These are phyloP conservation scores for Tremella fuciformis DNA, from an alignment of 768 basidiomycete species.

Conservation along the genomic window DNA sequence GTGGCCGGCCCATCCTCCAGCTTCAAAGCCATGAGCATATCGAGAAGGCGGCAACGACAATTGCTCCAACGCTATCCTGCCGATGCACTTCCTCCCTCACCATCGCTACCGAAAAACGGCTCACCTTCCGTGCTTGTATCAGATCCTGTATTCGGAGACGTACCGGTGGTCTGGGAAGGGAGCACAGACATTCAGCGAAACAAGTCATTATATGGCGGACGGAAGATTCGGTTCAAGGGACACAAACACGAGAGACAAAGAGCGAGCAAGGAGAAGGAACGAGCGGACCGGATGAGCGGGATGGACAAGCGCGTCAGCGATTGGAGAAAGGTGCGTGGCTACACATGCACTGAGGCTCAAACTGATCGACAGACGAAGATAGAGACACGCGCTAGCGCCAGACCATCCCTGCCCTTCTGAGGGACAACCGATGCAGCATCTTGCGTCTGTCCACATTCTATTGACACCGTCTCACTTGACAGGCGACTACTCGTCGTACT, in stretches of 20 bases:
- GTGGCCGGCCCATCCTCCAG: too few species aligned
- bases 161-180: slow-evolving; percentile 28
- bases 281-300: slow-evolving; percentile 35
- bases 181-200: slow-evolving; percentile 12
- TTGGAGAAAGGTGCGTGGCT: slow-evolving; percentile 44
- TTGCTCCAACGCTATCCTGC: slow-evolving; percentile 22
- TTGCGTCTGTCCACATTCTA: background rate
- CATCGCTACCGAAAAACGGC: too few species aligned
- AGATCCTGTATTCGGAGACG: slow-evolving; percentile 1
- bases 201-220: slow-evolving; percentile 29
- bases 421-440: slow-evolving; percentile 1
- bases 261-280: slow-evolving; percentile 31
- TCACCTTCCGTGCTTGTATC: background rate
- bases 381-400: slow-evolving; percentile 23
- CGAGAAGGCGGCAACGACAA: slow-evolving; percentile 36
- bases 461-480: slow-evolving; percentile 7
- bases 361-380: slow-evolving; percentile 20
- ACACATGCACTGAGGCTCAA: background rate
- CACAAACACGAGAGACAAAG: slow-evolving; percentile 43
- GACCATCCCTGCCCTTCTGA: slow-evolving; percentile 40
- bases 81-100: slow-evolving; percentile 19
- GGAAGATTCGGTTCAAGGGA: slow-evolving; percentile 43
- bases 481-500: background rate
- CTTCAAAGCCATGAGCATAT: slow-evolving; percentile 17
- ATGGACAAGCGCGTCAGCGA: slow-evolving; percentile 47